Conservation (phyloP, 352 stramenopile species). For the Pythium aquatile region DNA sequence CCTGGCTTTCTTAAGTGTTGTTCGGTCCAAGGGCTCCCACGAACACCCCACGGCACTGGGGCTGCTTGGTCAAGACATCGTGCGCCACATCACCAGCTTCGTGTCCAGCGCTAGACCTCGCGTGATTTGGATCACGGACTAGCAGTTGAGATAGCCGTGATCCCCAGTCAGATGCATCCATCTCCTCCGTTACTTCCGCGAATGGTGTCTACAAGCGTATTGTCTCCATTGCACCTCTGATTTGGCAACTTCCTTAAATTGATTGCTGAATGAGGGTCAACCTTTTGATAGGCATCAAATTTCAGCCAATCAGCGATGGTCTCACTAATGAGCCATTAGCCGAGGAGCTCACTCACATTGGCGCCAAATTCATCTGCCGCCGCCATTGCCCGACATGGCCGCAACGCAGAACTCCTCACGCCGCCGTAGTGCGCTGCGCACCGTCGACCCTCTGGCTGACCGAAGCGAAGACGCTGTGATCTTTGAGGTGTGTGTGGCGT, state of each 20-base stretch:
- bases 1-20: background rate
- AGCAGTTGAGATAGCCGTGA: background rate
- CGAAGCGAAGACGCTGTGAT: constrained; percentile 19
- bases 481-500: constrained; percentile 21
- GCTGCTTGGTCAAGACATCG: background rate
- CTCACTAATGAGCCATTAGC: background rate
- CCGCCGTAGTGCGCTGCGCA: constrained; percentile 28
- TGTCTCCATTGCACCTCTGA: background rate
- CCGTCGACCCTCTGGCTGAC: constrained; percentile 25
- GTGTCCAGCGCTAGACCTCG: background rate
- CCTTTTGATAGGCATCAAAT: constrained; percentile 1
- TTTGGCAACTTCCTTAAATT: background rate
- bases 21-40: background rate
- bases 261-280: background rate
- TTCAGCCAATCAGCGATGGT: background rate
- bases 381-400: constrained; percentile 2
- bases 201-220: too few relatives aligned
- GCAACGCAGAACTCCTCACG: background rate
- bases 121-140: background rate
- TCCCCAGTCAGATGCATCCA: too few relatives aligned
- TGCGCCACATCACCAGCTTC: background rate
- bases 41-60: background rate
- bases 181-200: too few relatives aligned
- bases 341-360: background rate
- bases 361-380: background rate